phyloP scores from a whole-genome alignment of 495 filamentous ascomycete genomes.

The Annulohypoxylon moriforme region DNA sequence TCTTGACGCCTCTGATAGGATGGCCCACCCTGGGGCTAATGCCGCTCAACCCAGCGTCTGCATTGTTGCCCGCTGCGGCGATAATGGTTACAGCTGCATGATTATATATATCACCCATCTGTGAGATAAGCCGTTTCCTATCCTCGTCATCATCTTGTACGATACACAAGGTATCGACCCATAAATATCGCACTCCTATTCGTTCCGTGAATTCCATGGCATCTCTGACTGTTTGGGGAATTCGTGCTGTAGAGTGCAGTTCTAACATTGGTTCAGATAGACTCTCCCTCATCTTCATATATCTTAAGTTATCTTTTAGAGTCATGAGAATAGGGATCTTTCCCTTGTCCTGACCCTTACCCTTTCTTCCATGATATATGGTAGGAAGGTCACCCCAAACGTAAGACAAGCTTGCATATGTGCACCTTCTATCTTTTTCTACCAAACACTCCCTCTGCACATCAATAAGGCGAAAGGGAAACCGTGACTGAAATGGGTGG shows the following conservation, averaged over 20 bases:
- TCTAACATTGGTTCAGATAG: neutral
- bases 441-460: neutral
- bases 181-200: neutral
- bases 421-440: neutral
- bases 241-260: neutral
- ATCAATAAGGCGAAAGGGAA: neutral
- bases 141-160: constrained; percentile 8
- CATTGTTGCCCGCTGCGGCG: constrained; percentile 1
- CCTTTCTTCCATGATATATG: neutral
- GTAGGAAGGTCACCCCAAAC: neutral
- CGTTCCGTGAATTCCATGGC: constrained; percentile 1
- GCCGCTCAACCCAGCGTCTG: constrained; percentile 1
- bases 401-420: neutral
- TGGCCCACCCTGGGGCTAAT: neutral
- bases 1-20: neutral
- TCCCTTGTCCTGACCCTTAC: neutral
- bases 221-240: constrained; percentile 5
- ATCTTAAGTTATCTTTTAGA: neutral
- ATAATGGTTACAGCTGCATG: constrained; percentile 5
- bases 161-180: constrained; percentile 1
- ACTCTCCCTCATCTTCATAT: neutral
- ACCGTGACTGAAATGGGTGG: neutral
- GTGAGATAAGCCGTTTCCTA: neutral
- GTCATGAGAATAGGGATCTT: neutral
- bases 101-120: constrained; percentile 7